Evolutionary conservation across 129 eudicot genomes (phyloP).

Genomic region (Tanacetum coccineum): DNA sequence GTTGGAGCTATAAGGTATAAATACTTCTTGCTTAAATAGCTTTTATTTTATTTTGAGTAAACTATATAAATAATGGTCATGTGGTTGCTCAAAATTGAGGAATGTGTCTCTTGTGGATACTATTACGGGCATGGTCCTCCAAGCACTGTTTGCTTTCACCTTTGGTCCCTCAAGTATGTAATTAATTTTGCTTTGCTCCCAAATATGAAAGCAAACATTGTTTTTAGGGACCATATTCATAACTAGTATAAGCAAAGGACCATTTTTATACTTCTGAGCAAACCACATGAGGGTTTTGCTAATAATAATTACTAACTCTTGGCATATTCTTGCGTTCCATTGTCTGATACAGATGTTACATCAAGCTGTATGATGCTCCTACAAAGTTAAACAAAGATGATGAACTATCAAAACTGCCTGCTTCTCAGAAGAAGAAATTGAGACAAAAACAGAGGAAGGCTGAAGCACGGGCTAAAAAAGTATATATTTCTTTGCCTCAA

Average conservation of each 20-base stretch:
- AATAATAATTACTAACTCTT: background rate
- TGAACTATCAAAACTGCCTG: conserved; percentile 72
- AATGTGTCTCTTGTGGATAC: too few species aligned
- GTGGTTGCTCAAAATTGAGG: too few species aligned
- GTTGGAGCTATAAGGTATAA: background rate
- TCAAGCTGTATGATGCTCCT: conserved; percentile 87
- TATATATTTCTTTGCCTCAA: conserved; percentile 26
- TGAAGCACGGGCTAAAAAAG: conserved; percentile 94
- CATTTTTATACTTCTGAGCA: too few species aligned
- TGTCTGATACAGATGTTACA: conserved; percentile 71
- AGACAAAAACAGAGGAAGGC: conserved; percentile 97
- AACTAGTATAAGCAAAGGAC: too few species aligned
- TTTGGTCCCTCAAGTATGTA: too few species aligned
- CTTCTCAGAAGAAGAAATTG: conserved; percentile 91
- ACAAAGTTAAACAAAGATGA: conserved; percentile 88
- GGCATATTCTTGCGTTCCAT: background rate
- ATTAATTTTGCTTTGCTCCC: too few species aligned
- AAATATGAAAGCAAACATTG: too few species aligned
- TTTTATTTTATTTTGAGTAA: background rate
- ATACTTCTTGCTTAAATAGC: background rate
- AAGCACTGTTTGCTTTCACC: too few species aligned
- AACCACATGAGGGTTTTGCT: background rate
- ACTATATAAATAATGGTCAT: too few species aligned
- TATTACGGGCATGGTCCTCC: too few species aligned
- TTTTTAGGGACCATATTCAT: too few species aligned